Evolutionary conservation across 148 eudicot genomes (phyloP).

Genomic region (Camellia sinensis): DNA sequence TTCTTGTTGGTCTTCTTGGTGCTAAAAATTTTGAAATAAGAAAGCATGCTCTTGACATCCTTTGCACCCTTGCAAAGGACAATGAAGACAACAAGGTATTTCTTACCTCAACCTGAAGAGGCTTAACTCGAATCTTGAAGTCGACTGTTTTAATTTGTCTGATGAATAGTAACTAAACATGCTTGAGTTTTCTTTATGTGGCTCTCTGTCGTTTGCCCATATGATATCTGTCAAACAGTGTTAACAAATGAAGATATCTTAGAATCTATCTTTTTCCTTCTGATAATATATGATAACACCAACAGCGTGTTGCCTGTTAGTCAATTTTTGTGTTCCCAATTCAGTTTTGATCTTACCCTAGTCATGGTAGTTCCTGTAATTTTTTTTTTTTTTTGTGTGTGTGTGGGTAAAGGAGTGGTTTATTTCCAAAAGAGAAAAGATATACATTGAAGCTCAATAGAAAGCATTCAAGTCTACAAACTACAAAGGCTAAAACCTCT

Average conservation of each 20-base stretch:
- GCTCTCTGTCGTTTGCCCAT: not conserved
- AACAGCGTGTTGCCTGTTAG: not conserved
- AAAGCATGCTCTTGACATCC: conserved; percentile 4
- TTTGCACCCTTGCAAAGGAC: conserved; percentile 10
- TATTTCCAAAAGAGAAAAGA: too few species aligned
- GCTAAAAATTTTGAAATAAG: conserved; percentile 6
- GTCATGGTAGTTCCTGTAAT: not conserved
- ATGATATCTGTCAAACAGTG: not conserved
- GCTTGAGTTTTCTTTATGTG: not conserved
- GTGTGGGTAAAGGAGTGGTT: not conserved
- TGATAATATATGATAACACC: not conserved
- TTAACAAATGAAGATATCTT: not conserved
- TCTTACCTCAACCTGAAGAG: not conserved
- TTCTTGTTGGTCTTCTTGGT: conserved; percentile 14
- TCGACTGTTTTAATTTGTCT: not conserved
- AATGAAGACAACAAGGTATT: conserved; percentile 15
- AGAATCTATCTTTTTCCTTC: not conserved
- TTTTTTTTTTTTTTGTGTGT: too few species aligned
- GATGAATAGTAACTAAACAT: not conserved
- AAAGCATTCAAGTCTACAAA: too few species aligned
- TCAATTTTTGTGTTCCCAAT: not conserved
- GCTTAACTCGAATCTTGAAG: not conserved
- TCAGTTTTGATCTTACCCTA: not conserved
- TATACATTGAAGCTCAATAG: too few species aligned
- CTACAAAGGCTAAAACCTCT: too few species aligned